Percentiles rank a stretch among this genome's conserved stretches.
These are phyloP conservation scores for Apiospora phragmitis DNA, from an alignment of 2,329 filamentous ascomycete species.

Conservation along the genomic window DNA sequence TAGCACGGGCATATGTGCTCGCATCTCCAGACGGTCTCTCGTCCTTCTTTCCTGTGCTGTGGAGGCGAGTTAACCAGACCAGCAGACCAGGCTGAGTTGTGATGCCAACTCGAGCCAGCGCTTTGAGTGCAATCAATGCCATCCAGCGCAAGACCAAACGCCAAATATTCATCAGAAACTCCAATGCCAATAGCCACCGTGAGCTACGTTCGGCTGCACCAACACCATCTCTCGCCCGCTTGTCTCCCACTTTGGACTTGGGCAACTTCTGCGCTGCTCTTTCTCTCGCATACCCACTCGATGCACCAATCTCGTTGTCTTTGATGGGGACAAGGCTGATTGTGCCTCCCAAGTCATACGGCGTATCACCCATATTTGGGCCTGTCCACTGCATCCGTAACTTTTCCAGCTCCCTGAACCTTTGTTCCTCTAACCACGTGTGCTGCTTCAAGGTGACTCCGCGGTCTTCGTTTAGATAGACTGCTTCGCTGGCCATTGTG, in stretches of 20 bases:
- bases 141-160: conserved; percentile 61
- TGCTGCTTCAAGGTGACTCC: conserved; percentile 70
- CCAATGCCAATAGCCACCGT: conserved; percentile 73
- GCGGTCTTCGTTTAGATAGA: conserved; percentile 89
- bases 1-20: conserved; percentile 20
- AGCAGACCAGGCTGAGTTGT: conserved; percentile 64
- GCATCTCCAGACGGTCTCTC: conserved; percentile 22
- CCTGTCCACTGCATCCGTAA: conserved; percentile 52
- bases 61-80: conserved; percentile 49
- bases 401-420: conserved; percentile 73
- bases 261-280: conserved; percentile 62
- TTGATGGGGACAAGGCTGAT: conserved; percentile 58
- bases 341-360: conserved; percentile 53
- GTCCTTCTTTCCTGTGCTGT: conserved; percentile 31
- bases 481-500: conserved; percentile 91
- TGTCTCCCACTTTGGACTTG: conserved; percentile 46
- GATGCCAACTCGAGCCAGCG: conserved; percentile 61
- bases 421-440: conserved; percentile 92
- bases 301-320: conserved; percentile 40
- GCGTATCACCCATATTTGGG: conserved; percentile 46
- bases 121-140: conserved; percentile 53
- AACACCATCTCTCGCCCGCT: conserved; percentile 62
- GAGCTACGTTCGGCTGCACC: conserved; percentile 78
- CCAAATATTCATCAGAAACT: conserved; percentile 75
- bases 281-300: conserved; percentile 68